These are phyloP conservation scores for Gnomoniopsis sp. DNA, from an alignment of 2,329 filamentous ascomycete species.

Conservation along the genomic window DNA sequence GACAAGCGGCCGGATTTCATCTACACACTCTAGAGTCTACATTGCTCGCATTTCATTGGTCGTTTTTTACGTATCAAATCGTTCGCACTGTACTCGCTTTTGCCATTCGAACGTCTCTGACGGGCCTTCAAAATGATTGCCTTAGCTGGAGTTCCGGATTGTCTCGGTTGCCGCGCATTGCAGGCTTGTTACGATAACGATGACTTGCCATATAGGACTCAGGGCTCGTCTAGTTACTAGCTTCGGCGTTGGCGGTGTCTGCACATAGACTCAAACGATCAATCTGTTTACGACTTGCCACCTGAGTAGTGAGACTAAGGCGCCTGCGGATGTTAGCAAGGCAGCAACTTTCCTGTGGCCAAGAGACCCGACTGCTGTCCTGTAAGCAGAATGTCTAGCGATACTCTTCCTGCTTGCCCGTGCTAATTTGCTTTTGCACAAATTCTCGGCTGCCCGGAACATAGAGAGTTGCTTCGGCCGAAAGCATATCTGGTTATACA, in stretches of 20 bases:
- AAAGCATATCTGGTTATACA: background rate
- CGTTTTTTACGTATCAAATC: too few species aligned
- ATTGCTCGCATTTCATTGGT: background rate
- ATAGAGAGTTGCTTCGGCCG: background rate
- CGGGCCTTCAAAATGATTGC: too few species aligned
- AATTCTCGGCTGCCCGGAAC: background rate
- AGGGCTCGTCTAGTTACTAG: background rate
- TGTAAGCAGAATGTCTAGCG: too few species aligned
- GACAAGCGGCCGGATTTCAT: constrained; percentile 43
- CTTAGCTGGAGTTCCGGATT: background rate
- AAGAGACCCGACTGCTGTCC: too few species aligned
- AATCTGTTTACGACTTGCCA: background rate
- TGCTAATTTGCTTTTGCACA: too few species aligned
- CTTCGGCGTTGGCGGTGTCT: constrained; percentile 3
- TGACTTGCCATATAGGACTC: background rate
- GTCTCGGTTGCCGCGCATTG: background rate
- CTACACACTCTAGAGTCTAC: constrained; percentile 24
- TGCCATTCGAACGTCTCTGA: too few species aligned
- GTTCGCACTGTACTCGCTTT: too few species aligned
- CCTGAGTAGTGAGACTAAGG: too few species aligned
- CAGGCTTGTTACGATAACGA: background rate
- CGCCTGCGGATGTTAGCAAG: too few species aligned
- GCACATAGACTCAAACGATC: background rate
- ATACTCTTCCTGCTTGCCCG: too few species aligned
- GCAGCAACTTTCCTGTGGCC: too few species aligned